Evolutionary conservation across 1,139 yeast species (phyloP), one percentile per base, ranked within the genome.

Genomic region (Eremothecium cymbalariae): DNA sequence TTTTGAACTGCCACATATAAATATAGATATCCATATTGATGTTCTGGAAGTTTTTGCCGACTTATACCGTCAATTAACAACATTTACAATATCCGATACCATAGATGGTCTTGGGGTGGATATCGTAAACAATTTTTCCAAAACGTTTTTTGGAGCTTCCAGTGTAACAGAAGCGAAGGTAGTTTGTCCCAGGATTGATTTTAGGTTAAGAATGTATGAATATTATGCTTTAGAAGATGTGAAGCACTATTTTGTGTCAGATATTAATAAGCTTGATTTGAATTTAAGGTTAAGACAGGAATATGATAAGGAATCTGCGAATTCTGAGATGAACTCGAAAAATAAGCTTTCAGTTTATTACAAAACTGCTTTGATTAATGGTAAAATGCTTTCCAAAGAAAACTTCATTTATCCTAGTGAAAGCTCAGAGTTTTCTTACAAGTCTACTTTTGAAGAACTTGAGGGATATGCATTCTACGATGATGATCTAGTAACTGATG

Each of bases 41-140:
- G 24, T 34, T 4, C 13, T 33, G 4, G 21, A 16, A 3, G 9
- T 17, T 16, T 8, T 27, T n/a, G 5, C 11, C 1, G 48, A 46
- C 2, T 40, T 67, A 11, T 9, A 21, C 17, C 18, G 26, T 8
- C 25, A 16, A 12, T 7, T 31, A 7, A 18, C 25, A 13, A 18
- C 18, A 11, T 20, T 18, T n/a, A 24, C 28, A 3, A 32, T 39
- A n/a, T 62, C 55, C 33, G 63, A 68, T 6, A 59, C 74, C 2
- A 62, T 86, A 54, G 95, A 88, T 52, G 53, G 57, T 13, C 59
- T 85, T 14, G 94, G 86, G 40, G 58, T 72, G 17, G 70, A 72
- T n/a, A 72, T 80, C 2, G 64, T 83, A 8, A 57, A 56, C 24
- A 17, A 38, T 46, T 8, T 21, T 43, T 12, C 27, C 32, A 6